Evolutionary conservation across 805 yeast species (phyloP).

Genomic region (Saccharomycopsis selenospora): DNA sequence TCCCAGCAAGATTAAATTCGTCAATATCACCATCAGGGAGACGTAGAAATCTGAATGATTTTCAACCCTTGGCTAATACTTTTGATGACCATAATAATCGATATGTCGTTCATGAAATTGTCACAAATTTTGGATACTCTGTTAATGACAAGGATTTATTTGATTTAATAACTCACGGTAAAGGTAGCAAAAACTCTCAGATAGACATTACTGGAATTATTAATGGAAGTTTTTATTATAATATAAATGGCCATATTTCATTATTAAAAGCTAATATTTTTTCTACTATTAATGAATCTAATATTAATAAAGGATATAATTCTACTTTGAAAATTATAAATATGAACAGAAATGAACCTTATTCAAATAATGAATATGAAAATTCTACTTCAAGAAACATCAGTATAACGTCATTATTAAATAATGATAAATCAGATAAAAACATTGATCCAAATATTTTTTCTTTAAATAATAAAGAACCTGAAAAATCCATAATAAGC

Average conservation of each 20-base stretch:
- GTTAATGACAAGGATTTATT: constrained; percentile 36
- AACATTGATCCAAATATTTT: not conserved
- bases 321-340: not conserved
- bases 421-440: not conserved
- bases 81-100: constrained; percentile 12
- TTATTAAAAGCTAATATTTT: constrained; percentile 29
- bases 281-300: constrained; percentile 3
- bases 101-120: constrained; percentile 14
- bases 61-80: constrained; percentile 10
- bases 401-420: constrained; percentile 11
- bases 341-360: not conserved
- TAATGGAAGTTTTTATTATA: constrained; percentile 35
- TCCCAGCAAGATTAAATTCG: not conserved
- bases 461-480: not conserved
- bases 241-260: constrained; percentile 41
- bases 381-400: constrained; percentile 17
- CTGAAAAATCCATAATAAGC: not conserved
- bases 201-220: constrained; percentile 25
- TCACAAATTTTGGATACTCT: constrained; percentile 28
- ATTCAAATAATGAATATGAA: not conserved
- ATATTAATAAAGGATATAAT: constrained; percentile 2
- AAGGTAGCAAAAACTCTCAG: not conserved
- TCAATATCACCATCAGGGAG: constrained; percentile 2
- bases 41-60: not conserved
- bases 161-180: not conserved